These are phyloP conservation scores for Groenewaldozyma salmanticensis DNA, from an alignment of 805 yeast genomes.

Conservation along the genomic window DNA sequence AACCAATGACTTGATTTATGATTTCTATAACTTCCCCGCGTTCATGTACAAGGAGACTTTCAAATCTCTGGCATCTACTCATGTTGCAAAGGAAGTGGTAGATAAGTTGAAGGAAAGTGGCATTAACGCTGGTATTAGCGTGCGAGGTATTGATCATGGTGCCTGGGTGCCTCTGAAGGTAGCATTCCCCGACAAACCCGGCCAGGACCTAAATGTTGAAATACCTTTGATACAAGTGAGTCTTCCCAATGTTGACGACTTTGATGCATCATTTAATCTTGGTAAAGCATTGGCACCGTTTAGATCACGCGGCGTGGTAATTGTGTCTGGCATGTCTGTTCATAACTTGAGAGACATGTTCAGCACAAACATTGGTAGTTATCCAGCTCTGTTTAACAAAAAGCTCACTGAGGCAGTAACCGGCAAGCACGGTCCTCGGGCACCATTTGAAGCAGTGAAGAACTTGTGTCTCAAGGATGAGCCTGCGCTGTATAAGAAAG, in stretches of 20 bases:
- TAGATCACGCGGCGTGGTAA: slow-evolving; percentile 43
- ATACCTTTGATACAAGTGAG: slow-evolving; percentile 37
- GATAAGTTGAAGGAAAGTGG: slow-evolving; percentile 34
- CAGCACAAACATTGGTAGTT: slow-evolving; percentile 17
- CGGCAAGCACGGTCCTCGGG: slow-evolving; percentile 5
- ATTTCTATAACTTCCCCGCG: slow-evolving; percentile 64
- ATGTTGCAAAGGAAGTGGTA: slow-evolving; percentile 37
- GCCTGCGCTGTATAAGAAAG: slow-evolving; percentile 28
- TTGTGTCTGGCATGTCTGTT: slow-evolving; percentile 72
- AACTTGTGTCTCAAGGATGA: slow-evolving; percentile 26
- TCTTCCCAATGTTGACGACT: slow-evolving; percentile 29
- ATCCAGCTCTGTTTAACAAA: slow-evolving; percentile 37
- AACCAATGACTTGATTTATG: slow-evolving; percentile 57
- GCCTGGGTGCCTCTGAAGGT: slow-evolving; percentile 73
- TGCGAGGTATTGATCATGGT: slow-evolving; percentile 73
- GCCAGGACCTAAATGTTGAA: slow-evolving; percentile 16
- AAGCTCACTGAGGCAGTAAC: slow-evolving; percentile 42
- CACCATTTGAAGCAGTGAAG: neutral
- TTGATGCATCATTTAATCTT: slow-evolving; percentile 35
- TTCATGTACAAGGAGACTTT: slow-evolving; percentile 55
- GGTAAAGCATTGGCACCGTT: slow-evolving; percentile 47
- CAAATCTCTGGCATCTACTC: slow-evolving; percentile 37
- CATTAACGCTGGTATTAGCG: slow-evolving; percentile 31
- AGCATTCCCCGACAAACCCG: slow-evolving; percentile 36
- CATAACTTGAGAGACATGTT: slow-evolving; percentile 59